Evolutionary conservation across 2,329 filamentous ascomycete genomes (phyloP).

Genomic region (Fusarium sp.): DNA sequence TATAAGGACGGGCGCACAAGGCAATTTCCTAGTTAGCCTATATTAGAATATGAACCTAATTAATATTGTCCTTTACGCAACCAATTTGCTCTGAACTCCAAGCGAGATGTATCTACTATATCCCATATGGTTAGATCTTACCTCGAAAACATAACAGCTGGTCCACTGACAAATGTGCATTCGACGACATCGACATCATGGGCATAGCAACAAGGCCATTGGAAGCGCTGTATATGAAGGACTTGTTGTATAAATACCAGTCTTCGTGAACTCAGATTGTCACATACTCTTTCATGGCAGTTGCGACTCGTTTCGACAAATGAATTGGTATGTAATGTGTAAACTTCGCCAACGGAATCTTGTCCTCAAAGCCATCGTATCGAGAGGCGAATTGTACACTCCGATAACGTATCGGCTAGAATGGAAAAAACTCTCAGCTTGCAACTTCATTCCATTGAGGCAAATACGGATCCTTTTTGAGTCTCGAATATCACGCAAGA

Average conservation of each 20-base stretch:
- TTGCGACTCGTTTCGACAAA: neutral
- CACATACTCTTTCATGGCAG: too few species aligned
- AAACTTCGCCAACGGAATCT: neutral
- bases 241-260: rapidly evolving
- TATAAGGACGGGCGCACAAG: neutral
- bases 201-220: rapidly evolving
- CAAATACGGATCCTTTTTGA: neutral
- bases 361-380: neutral
- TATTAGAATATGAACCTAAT: neutral
- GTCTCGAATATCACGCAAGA: neutral
- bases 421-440: neutral
- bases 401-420: rapidly evolving
- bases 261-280: neutral
- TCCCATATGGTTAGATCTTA: rapidly evolving
- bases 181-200: neutral
- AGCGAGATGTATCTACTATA: neutral
- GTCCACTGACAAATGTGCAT: rapidly evolving
- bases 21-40: neutral
- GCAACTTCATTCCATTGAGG: neutral
- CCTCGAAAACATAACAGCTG: rapidly evolving
- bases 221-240: neutral
- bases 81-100: rapidly evolving
- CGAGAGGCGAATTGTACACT: neutral
- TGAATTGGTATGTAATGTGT: neutral
- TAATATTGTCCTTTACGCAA: too few species aligned